These are phyloP conservation scores for Polyplosphaeria fusca DNA, from an alignment of 495 filamentous ascomycete genomes.

Conservation along the genomic window DNA sequence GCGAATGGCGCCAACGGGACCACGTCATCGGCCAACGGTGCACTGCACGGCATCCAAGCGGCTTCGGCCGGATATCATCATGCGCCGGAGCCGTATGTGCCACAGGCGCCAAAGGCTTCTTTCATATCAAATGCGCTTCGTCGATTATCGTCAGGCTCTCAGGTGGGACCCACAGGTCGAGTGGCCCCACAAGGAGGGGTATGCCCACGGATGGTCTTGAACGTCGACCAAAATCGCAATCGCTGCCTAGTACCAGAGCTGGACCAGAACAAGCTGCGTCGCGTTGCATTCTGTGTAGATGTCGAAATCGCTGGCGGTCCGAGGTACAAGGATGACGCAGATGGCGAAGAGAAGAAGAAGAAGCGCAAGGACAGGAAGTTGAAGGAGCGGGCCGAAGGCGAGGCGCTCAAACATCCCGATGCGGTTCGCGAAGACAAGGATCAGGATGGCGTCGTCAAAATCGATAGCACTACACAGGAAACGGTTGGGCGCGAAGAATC, in stretches of 20 bases:
- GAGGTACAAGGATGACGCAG: constrained; percentile 50
- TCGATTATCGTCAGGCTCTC: constrained; percentile 64
- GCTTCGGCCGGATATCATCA: constrained; percentile 15
- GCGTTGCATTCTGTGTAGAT: constrained; percentile 93
- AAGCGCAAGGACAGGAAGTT: constrained; percentile 62
- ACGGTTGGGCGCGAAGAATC: constrained; percentile 30
- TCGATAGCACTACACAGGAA: constrained; percentile 41
- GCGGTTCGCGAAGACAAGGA: constrained; percentile 58
- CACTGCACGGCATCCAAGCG: constrained; percentile 17
- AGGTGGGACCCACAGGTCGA: constrained; percentile 41
- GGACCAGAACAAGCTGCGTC: constrained; percentile 72
- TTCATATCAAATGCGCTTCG: constrained; percentile 80
- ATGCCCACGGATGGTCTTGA: constrained; percentile 77
- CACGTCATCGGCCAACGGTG: constrained; percentile 21
- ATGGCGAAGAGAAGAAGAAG: constrained; percentile 44
- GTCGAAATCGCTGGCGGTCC: constrained; percentile 86
- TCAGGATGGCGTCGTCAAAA: constrained; percentile 45
- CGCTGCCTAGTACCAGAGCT: constrained; percentile 76
- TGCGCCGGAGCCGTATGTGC: constrained; percentile 56
- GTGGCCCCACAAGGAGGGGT: constrained; percentile 51
- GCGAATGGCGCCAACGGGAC: constrained; percentile 13
- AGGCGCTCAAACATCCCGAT: constrained; percentile 62
- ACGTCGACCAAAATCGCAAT: constrained; percentile 75
- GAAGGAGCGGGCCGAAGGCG: constrained; percentile 67
- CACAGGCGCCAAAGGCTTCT: constrained; percentile 63